Evolutionary conservation across 805 yeast species (phyloP), one percentile per base, ranked within the genome.

Genomic region (Clavispora fructus): DNA sequence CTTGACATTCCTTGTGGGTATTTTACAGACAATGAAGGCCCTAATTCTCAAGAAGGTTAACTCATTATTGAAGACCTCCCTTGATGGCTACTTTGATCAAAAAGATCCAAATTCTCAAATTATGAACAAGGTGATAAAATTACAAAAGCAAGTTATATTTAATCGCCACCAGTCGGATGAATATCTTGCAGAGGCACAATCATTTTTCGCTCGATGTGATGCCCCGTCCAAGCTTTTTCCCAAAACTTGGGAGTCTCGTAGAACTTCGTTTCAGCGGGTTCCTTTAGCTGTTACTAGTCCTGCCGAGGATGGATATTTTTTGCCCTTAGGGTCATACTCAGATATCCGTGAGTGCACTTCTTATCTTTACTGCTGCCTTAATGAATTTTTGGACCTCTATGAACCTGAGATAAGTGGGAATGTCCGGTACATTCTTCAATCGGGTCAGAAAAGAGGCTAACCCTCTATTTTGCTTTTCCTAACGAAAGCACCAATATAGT

Each of bases 321-420:
- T 71, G 28, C 76, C 76, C 0, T 48, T 71, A 39, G 74, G 74
- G 2, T 48, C 59, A 9, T 66, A 69, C 45, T 59, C 74, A 13
- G 62, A 61, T 32, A 46, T 71, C 26, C 53, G 54, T 9, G 75
- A 71, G 48, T 59, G 63, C 9, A 52, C 59, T 31, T 64, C 66
- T 11, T 60, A 67, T 35, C 53, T 69, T 46, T 62, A 49, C 49
- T 51, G 59, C 27, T 58, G 67, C 41, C 48, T 65, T 26, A 55
- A 58, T 28, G 76, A 69, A 42, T 64, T 68, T 43, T 58, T 58
- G 35, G 69, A 63, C 44, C 42, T 56, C 13, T 50, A 43, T 28
- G 50, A 43, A n/a, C 39, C 46, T 10, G 55, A 53, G 14, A 44
- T 49, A 28, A 40, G 38, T 35, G 48, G 49, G 12, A 52, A 51